These are phyloP conservation scores for Barnettozyma salicaria DNA, from an alignment of 805 yeast genomes.

Conservation along the genomic window DNA sequence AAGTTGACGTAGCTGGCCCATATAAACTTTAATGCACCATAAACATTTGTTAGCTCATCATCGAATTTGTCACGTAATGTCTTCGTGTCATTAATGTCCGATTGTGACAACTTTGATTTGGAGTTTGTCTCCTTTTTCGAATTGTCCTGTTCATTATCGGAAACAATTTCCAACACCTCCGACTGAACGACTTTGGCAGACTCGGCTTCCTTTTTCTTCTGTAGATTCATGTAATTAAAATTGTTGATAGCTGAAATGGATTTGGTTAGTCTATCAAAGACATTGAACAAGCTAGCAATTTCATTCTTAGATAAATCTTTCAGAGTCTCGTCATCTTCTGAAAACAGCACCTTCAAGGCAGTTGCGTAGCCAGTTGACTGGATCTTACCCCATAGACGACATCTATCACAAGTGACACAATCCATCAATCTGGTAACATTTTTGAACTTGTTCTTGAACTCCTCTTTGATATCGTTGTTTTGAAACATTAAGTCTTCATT, in stretches of 20 bases:
- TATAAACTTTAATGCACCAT: constrained; percentile 59
- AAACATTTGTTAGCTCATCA: constrained; percentile 45
- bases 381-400: constrained; percentile 96
- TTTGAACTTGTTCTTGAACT: constrained; percentile 77
- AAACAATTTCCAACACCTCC: neutral
- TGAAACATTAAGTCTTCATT: constrained; percentile 46
- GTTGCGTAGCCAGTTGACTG: constrained; percentile 98
- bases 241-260: constrained; percentile 68
- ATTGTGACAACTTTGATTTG: too few species aligned
- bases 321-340: constrained; percentile 51
- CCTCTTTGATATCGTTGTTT: constrained; percentile 64
- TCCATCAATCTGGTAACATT: constrained; percentile 94
- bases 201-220: constrained; percentile 7
- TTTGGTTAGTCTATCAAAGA: constrained; percentile 87
- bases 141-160: too few species aligned
- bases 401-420: constrained; percentile 97
- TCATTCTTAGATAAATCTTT: constrained; percentile 67
- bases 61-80: constrained; percentile 39
- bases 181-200: neutral
- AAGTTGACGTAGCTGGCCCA: constrained; percentile 58
- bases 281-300: constrained; percentile 83
- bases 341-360: constrained; percentile 77
- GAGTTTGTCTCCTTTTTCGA: too few species aligned
- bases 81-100: too few species aligned
- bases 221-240: constrained; percentile 52